Evolutionary conservation across 2,329 filamentous ascomycete species (phyloP), one percentile per base, ranked within the genome.

Genomic region (Amphichorda felina): DNA sequence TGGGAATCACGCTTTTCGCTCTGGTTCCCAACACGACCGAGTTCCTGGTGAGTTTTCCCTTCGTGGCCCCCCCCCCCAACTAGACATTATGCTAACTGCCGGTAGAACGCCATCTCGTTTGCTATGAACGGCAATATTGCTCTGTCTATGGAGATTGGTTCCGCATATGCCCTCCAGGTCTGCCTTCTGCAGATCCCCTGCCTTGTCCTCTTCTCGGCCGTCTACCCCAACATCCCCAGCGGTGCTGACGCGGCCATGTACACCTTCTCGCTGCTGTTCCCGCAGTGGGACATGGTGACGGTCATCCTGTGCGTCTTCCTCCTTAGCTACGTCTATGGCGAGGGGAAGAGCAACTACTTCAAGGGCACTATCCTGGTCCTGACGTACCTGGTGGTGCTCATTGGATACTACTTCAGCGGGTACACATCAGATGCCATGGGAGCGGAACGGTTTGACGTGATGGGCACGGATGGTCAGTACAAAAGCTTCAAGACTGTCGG

Each of bases 111-210:
- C 54, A 98, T 98, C 40, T 95, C 88, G 1, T 98, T 98, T 55
- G 91, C 91, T 36, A 98, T 98, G 89, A 96, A 98, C 52, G 91
- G 91, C 40, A 98, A 98, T 57, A 96, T 98, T 57, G 91, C 91
- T 0, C 66, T 98, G 14, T 95, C 87, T 26, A 98, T 98, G 91
- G 91, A 98, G 54, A 98, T 98, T 47, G 91, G 91, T 45, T 95
- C 88, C 1, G 89, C 89, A 2, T 98, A 98, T 53, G 91, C 91
- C 2, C 68, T 98, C 30, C 91, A 98, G 59, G 91, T 98, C 34
- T 95, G 89, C 53, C 70, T 98, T 19, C 70, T 98, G 15, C 91
- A 98, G 54, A 88, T 96, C 15, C 91, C 91, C 0, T 87, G 87
- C 1, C 67, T 98, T 2, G 89, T 98, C 2, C 68, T 94, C 29